Conservation (phyloP, 176 grass and related monocot genomes). For the Oryza coarctata region DNA sequence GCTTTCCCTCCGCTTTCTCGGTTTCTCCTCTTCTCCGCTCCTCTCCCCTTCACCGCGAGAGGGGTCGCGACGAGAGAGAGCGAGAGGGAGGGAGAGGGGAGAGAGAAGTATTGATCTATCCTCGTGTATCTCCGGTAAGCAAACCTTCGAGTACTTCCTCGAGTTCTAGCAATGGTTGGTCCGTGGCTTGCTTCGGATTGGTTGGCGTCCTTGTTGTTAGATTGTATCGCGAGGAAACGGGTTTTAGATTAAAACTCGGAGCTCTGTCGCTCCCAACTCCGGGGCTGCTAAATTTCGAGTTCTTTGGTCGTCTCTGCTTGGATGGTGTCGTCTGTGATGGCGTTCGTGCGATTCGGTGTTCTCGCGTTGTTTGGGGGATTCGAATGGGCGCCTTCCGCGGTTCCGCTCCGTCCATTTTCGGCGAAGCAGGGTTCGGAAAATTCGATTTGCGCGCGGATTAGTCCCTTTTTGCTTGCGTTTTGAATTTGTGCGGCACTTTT, state of each 20-base stretch:
- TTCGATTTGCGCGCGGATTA: neutral
- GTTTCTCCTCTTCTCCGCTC: neutral
- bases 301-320: neutral
- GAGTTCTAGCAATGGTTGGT: neutral
- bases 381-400: neutral
- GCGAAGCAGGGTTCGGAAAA: neutral
- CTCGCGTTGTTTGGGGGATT: neutral
- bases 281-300: neutral
- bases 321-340: neutral
- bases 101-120: neutral
- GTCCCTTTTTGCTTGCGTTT: neutral
- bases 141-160: neutral
- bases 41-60: neutral
- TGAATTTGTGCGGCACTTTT: neutral
- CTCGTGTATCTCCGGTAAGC: neutral
- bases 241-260: neutral
- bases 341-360: neutral
- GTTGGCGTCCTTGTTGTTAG: neutral
- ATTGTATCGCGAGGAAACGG: neutral
- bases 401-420: neutral
- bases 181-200: neutral
- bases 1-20: neutral
- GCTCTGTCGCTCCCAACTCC: neutral
- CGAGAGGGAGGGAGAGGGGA: neutral
- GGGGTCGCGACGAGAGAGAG: no score